These are phyloP conservation scores for Heimioporus sp. DNA, from an alignment of 768 basidiomycete species.

Conservation along the genomic window DNA sequence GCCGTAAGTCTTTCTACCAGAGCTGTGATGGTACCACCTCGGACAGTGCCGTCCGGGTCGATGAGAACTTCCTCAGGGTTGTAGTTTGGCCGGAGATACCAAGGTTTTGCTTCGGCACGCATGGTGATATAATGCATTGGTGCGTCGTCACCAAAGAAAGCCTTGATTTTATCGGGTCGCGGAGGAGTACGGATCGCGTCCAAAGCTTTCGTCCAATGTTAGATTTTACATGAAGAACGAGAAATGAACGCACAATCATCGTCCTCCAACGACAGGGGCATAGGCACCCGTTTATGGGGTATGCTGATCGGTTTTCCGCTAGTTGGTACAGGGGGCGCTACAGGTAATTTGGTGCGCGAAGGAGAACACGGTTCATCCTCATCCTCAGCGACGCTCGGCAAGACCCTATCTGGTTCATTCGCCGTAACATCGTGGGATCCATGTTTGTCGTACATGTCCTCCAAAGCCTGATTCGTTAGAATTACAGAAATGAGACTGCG, in stretches of 20 bases:
- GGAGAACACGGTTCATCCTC: background rate
- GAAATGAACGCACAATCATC: constrained; percentile 13
- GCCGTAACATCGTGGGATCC: constrained; percentile 3
- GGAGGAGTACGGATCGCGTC: constrained; percentile 13
- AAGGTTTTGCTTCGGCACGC: constrained; percentile 46
- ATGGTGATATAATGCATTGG: constrained; percentile 41
- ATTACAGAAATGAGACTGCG: constrained; percentile 34
- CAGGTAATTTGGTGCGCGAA: background rate
- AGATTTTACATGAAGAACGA: background rate
- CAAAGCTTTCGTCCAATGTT: constrained; percentile 14
- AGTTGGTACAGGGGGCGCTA: constrained; percentile 11
- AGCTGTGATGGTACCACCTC: constrained; percentile 59
- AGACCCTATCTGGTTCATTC: constrained; percentile 10
- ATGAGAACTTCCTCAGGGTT: constrained; percentile 56
- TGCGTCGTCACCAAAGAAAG: constrained; percentile 52
- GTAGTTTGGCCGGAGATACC: constrained; percentile 60
- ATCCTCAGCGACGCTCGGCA: constrained; percentile 11
- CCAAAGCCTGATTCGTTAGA: constrained; percentile 19
- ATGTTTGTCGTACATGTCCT: constrained; percentile 13
- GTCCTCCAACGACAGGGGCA: constrained; percentile 8
- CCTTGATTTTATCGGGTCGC: constrained; percentile 41
- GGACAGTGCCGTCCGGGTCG: constrained; percentile 59
- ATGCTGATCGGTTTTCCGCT: constrained; percentile 6
- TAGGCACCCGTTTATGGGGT: background rate
- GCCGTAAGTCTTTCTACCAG: constrained; percentile 65